phyloP scores from a whole-genome alignment of 441 rosid genomes.

The Arabidopsis lyrata region DNA sequence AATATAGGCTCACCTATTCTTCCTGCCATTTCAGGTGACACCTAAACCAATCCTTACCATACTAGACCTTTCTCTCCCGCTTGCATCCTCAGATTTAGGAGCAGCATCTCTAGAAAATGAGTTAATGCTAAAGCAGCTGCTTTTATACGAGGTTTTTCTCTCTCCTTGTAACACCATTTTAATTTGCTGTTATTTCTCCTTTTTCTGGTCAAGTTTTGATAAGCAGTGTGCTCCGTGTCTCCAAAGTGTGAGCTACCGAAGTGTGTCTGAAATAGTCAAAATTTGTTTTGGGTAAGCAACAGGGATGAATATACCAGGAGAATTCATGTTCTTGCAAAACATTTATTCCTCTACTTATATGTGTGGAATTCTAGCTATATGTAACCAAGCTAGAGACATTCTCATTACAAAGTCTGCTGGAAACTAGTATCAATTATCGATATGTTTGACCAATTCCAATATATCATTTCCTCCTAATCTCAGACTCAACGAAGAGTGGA shows the following conservation, averaged over 20 bases:
- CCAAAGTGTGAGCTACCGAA: background rate
- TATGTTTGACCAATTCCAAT: background rate
- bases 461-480: constrained; percentile 24
- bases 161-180: constrained; percentile 16
- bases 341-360: background rate
- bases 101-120: constrained; percentile 91
- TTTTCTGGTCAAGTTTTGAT: background rate
- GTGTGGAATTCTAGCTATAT: background rate
- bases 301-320: constrained; percentile 2
- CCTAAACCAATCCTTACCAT: constrained; percentile 88
- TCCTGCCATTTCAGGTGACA: constrained; percentile 65
- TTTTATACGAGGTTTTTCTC: constrained; percentile 67
- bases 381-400: constrained; percentile 25
- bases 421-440: constrained; percentile 1
- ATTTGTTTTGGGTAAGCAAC: constrained; percentile 14
- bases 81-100: constrained; percentile 93
- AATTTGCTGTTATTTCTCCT: background rate
- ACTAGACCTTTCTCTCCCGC: constrained; percentile 72
- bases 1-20: constrained; percentile 12
- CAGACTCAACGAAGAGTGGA: constrained; percentile 79
- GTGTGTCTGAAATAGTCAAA: constrained; percentile 1
- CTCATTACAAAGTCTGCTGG: background rate
- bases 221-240: constrained; percentile 16
- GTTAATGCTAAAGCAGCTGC: constrained; percentile 71
- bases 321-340: background rate